Percentiles rank a stretch among this genome's conserved stretches.
Evolutionary conservation across 176 grass and related monocot genomes (phyloP).

Genomic region (Rhynchospora tenuis): DNA sequence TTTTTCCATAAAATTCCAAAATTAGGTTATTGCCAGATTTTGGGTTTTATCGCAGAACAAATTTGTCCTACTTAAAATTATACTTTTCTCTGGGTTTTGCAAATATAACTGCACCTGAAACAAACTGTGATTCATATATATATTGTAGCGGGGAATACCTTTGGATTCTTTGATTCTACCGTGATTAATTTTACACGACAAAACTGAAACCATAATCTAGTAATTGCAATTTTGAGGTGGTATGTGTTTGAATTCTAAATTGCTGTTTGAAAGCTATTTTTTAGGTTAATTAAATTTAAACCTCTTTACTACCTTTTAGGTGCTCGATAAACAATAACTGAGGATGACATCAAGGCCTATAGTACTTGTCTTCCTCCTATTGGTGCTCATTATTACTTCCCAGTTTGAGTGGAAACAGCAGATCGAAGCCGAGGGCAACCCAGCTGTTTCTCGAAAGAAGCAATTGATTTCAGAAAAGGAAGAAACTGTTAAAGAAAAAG

Average conservation of each 20-base stretch:
- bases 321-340: neutral
- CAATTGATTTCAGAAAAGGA: constrained; percentile 43
- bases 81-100: too few species aligned
- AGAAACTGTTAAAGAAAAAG: constrained; percentile 71
- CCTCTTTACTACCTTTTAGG: neutral
- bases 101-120: too few species aligned
- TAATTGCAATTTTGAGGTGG: neutral
- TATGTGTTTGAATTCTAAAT: neutral
- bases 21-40: too few species aligned
- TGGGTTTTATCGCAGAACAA: neutral
- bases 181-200: neutral
- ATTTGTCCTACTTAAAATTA: too few species aligned
- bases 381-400: constrained; percentile 59
- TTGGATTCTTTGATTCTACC: neutral
- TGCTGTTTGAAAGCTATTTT: neutral
- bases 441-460: constrained; percentile 12
- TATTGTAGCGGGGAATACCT: too few species aligned
- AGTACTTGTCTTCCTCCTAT: constrained; percentile 49
- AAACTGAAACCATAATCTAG: neutral
- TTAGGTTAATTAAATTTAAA: neutral
- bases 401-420: constrained; percentile 79
- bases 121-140: too few species aligned
- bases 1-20: too few species aligned
- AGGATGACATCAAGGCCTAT: constrained; percentile 49
- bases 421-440: constrained; percentile 56